Base-by-base conservation (phyloP, 179 eudicot species). In the Carnegiea gigantea region DNA sequence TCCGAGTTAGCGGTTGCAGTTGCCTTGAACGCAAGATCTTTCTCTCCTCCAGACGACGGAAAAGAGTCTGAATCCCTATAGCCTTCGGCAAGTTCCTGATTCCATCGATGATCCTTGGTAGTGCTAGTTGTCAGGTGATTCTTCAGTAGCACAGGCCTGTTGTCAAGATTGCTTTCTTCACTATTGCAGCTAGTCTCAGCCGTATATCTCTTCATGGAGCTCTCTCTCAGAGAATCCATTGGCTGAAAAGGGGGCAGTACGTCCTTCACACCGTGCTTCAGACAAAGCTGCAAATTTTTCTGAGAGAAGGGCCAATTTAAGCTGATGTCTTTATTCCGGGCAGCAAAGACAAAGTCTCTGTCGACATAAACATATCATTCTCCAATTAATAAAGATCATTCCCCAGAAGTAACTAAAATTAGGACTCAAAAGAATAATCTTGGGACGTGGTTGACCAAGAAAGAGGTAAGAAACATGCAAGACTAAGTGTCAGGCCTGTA, bases 241-340 rank as follows among this genome's bases (percentile, higher is more conserved):
- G 86, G 57, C 86, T 89, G 90, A 82, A 95, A 93, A 81, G 99
- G 95, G 33, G 99, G 99, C 85, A 95, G 85, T 77, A 91, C 83
- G 81, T 91, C 87, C 80, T 83, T 90, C 77, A 94, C 90, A 38
- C 93, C 95, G 88, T 86, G 90, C 76, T 90, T 87, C 83, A 88
- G 77, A 87, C 97, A 93, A 82, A 90, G 91, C 79, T 90, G 92
- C 90, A 95, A 84, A 83, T 82, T 91, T 81, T 88, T 83, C 84
- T 85, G 83, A 36, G 98, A 92, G 80, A 95, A 95, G 80, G 99
- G 99, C 98, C 99, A 95, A 75, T 88, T 90, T 46, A 73, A 80
- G 85, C 87, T 81, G 80, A 95, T 91, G 84, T 94, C 95, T 83
- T 89, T 91, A 82, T 84, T 89, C 86, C 99, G 88, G 59, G 91